Conservation (phyloP, 2,329 filamentous ascomycete species). For the Hypomyces perniciosus region DNA sequence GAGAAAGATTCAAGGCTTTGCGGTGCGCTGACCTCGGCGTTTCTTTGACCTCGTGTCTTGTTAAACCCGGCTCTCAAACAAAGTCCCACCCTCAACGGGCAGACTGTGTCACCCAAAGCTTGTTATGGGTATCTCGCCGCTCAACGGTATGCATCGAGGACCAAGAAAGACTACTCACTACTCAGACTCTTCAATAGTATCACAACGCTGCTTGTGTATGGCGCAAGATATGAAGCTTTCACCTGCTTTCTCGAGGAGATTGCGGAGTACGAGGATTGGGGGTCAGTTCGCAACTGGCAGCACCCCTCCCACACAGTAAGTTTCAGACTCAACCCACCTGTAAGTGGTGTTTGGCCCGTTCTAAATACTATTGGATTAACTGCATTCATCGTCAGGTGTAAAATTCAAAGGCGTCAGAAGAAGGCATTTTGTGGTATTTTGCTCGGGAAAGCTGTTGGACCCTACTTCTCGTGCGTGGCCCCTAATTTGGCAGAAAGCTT, state of each 20-base stretch:
- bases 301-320: neutral
- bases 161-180: constrained; percentile 15
- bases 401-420: no score
- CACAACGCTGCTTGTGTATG: constrained; percentile 17
- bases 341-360: no score
- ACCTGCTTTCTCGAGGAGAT: constrained; percentile 2
- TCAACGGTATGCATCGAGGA: constrained; percentile 19
- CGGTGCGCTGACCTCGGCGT: constrained; percentile 5
- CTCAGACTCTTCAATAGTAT: constrained; percentile 14
- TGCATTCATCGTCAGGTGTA: no score
- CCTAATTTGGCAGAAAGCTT: no score
- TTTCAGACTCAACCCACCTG: no score
- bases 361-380: no score
- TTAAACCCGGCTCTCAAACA: constrained; percentile 2
- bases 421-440: no score
- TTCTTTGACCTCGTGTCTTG: constrained; percentile 2
- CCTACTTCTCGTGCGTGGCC: no score
- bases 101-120: constrained; percentile 16
- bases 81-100: constrained; percentile 8
- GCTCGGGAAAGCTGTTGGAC: no score
- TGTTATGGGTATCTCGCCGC: constrained; percentile 24
- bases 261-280: no score
- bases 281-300: neutral
- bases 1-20: neutral
- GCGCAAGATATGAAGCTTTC: constrained; percentile 13